phyloP scores from a whole-genome alignment of 495 filamentous ascomycete species.

The Lepraria neglecta region DNA sequence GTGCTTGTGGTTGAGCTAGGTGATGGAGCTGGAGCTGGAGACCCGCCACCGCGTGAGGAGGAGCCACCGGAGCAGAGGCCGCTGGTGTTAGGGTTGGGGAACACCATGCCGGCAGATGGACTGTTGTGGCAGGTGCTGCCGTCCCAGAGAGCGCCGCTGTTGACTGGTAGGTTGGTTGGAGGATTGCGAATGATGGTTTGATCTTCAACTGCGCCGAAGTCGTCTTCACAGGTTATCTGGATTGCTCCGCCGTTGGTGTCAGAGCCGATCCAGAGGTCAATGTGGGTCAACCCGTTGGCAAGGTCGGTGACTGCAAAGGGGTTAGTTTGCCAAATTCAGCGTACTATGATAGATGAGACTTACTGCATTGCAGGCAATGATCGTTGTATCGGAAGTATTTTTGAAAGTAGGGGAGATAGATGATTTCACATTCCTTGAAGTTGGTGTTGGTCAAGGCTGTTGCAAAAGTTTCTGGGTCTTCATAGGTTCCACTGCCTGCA shows the following conservation, averaged over 20 bases:
- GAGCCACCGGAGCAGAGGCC: conserved; percentile 18
- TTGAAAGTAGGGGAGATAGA: conserved; percentile 39
- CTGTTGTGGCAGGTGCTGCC: conserved; percentile 10
- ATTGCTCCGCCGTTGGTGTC: conserved; percentile 27
- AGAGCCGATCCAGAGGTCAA: conserved; percentile 40
- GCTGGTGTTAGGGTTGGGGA: conserved; percentile 7
- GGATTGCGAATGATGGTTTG: conserved; percentile 18
- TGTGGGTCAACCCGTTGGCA: conserved; percentile 26
- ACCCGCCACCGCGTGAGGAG: not conserved
- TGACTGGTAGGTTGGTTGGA: conserved; percentile 10
- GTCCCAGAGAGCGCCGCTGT: conserved; percentile 12
- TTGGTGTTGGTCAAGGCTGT: conserved; percentile 32
- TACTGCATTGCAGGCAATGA: conserved; percentile 30
- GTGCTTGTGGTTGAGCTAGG: not conserved
- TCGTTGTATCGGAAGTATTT: conserved; percentile 40
- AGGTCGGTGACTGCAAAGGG: conserved; percentile 23
- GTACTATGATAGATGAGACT: not conserved
- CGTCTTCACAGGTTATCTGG: conserved; percentile 34
- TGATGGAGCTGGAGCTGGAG: not conserved
- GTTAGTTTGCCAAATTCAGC: not conserved
- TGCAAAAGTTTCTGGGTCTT: conserved; percentile 43
- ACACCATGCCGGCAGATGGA: not conserved
- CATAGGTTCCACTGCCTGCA: conserved; percentile 39
- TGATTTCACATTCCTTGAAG: conserved; percentile 40
- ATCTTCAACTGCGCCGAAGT: conserved; percentile 19